Evolutionary conservation across 1,284 basidiomycete species (phyloP).

Genomic region (Inonotus hispidus): DNA sequence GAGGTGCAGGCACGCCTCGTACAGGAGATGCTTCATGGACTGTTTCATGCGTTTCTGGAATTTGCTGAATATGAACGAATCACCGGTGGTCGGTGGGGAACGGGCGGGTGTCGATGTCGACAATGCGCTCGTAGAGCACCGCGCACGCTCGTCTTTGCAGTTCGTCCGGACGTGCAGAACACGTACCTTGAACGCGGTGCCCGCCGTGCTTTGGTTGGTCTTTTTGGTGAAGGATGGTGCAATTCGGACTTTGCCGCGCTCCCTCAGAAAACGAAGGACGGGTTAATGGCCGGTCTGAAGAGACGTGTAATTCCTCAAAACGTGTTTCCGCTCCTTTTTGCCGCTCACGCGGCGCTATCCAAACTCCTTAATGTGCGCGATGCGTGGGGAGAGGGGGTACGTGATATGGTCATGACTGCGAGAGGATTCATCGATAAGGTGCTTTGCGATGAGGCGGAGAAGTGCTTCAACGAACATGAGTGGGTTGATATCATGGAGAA

Average conservation of each 20-base stretch:
- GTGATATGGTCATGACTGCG: slow-evolving; percentile 58
- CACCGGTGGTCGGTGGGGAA: slow-evolving; percentile 68
- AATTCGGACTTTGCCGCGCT: slow-evolving; percentile 72
- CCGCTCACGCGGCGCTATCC: slow-evolving; percentile 57
- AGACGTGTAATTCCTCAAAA: slow-evolving; percentile 61
- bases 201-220: slow-evolving; percentile 66
- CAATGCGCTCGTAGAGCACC: slow-evolving; percentile 76
- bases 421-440: slow-evolving; percentile 57
- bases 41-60: slow-evolving; percentile 76
- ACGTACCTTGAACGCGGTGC: slow-evolving; percentile 64
- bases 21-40: slow-evolving; percentile 83
- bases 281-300: slow-evolving; percentile 63
- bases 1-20: slow-evolving; percentile 81
- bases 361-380: slow-evolving; percentile 52
- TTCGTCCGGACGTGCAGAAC: slow-evolving; percentile 72
- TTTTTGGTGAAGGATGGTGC: slow-evolving; percentile 85
- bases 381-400: slow-evolving; percentile 60
- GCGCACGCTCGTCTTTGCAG: slow-evolving; percentile 75
- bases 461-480: slow-evolving; percentile 61
- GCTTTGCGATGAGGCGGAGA: slow-evolving; percentile 51
- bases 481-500: slow-evolving; percentile 69
- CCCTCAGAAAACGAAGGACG: slow-evolving; percentile 59
- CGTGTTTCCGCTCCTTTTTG: slow-evolving; percentile 61
- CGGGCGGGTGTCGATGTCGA: slow-evolving; percentile 73
- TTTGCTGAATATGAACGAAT: slow-evolving; percentile 70